A percentile compares a stretch with the other conserved stretches of the same genome.
Evolutionary conservation across 2,329 filamentous ascomycete species (phyloP).

Genomic region (Colletotrichum cuscutae): DNA sequence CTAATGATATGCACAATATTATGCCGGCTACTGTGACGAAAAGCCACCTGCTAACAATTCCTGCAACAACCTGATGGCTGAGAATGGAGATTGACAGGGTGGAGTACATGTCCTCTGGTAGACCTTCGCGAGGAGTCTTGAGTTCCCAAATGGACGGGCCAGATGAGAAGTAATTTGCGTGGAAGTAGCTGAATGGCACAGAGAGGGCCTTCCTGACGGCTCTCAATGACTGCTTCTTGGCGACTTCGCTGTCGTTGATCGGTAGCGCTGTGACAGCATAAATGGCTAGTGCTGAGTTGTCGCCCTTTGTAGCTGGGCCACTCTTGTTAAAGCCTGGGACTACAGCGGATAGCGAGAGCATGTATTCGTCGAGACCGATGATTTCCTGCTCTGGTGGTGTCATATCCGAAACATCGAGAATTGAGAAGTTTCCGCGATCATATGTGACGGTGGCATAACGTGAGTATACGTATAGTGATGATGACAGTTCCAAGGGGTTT

Average conservation of each 20-base stretch:
- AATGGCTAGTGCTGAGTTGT: slow-evolving; percentile 29
- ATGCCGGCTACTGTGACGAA: slow-evolving; percentile 15
- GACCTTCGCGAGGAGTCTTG: slow-evolving; percentile 3
- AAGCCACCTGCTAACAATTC: slow-evolving; percentile 16
- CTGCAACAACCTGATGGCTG: slow-evolving; percentile 30
- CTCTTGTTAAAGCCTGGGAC: slow-evolving; percentile 25
- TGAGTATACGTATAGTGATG: slow-evolving; percentile 23
- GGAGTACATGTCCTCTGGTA: slow-evolving; percentile 26
- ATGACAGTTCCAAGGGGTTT: background rate
- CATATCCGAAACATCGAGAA: slow-evolving; percentile 26
- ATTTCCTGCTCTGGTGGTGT: slow-evolving; percentile 1
- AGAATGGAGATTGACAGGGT: slow-evolving; percentile 22
- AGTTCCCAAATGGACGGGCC: slow-evolving; percentile 26
- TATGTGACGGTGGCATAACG: slow-evolving; percentile 25
- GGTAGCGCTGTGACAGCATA: slow-evolving; percentile 30
- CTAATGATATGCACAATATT: background rate
- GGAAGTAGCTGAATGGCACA: slow-evolving; percentile 30
- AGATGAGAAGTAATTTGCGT: slow-evolving; percentile 18
- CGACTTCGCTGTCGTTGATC: slow-evolving; percentile 30
- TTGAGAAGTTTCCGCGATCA: slow-evolving; percentile 29
- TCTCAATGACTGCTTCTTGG: slow-evolving; percentile 24
- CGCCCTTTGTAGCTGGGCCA: slow-evolving; percentile 1
- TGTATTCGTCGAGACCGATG: slow-evolving; percentile 18
- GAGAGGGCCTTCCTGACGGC: slow-evolving; percentile 29
- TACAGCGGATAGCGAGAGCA: slow-evolving; percentile 23